phyloP scores from a whole-genome alignment of 768 basidiomycete genomes.

The Pisolithus marmoratus region DNA sequence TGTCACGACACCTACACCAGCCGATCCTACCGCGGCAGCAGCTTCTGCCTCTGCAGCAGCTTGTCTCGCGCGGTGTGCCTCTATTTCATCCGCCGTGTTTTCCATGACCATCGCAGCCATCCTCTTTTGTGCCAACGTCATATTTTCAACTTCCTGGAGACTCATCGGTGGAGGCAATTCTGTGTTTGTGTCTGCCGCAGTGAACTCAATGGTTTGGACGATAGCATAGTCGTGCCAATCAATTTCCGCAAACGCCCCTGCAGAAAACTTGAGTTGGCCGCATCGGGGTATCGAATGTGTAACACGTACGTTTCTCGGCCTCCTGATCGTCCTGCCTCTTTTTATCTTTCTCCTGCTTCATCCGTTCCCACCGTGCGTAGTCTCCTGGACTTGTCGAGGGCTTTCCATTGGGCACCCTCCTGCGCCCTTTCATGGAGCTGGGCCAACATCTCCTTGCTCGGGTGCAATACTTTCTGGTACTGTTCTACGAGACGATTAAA shows the following conservation, averaged over 20 bases:
- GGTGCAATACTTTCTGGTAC: conserved; percentile 86
- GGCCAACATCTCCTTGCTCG: conserved; percentile 68
- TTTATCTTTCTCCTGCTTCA: conserved; percentile 79
- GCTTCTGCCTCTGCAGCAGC: conserved; percentile 84
- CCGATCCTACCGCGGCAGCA: conserved; percentile 69
- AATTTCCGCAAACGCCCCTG: conserved; percentile 92
- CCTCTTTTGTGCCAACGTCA: conserved; percentile 95
- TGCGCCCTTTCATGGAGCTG: conserved; percentile 65
- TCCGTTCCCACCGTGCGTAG: conserved; percentile 88
- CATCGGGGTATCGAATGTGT: not conserved
- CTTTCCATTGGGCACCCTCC: conserved; percentile 67
- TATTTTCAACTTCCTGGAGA: conserved; percentile 89
- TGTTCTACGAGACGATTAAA: conserved; percentile 98
- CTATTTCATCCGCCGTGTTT: conserved; percentile 80
- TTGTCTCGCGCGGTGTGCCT: conserved; percentile 74
- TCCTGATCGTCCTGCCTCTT: conserved; percentile 87
- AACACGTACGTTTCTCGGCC: conserved; percentile 74
- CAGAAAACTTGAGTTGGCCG: conserved; percentile 4
- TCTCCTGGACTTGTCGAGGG: conserved; percentile 67
- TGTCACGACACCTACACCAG: conserved; percentile 35
- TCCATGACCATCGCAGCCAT: conserved; percentile 99
- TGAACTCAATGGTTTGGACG: conserved; percentile 97
- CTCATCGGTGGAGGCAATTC: conserved; percentile 97
- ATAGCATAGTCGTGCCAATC: conserved; percentile 99
- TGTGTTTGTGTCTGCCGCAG: conserved; percentile 80